Evolutionary conservation across 176 grass and related monocot species (phyloP).

Genomic region (Typha latifolia): DNA sequence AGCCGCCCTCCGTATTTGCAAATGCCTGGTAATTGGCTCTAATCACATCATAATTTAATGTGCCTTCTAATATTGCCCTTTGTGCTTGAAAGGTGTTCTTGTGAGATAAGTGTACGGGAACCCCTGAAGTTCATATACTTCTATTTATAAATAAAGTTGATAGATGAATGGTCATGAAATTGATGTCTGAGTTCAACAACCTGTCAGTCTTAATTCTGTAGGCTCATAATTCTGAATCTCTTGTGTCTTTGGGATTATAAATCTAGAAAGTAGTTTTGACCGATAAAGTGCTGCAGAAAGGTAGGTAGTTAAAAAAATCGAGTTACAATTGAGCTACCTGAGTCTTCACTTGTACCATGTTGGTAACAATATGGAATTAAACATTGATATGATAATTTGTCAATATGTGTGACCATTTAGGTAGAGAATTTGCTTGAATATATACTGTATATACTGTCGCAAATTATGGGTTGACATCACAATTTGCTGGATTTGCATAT

Average conservation of each 20-base stretch:
- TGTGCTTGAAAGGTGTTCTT: not conserved
- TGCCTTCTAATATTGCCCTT: not conserved
- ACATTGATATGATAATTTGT: too few species aligned
- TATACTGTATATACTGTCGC: too few species aligned
- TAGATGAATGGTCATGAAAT: not conserved
- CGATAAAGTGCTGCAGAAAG: not conserved
- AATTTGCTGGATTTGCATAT: too few species aligned
- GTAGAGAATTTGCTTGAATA: too few species aligned
- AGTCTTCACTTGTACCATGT: not conserved
- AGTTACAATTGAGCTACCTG: not conserved
- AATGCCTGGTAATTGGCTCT: conserved; percentile 39
- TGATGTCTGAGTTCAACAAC: not conserved
- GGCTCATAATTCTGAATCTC: not conserved
- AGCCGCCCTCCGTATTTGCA: conserved; percentile 46
- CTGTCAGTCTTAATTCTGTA: too few species aligned
- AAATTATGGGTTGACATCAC: too few species aligned
- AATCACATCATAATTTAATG: not conserved
- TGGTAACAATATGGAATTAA: too few species aligned
- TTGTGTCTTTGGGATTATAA: not conserved
- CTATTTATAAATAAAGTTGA: not conserved
- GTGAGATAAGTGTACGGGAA: not conserved
- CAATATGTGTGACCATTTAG: too few species aligned
- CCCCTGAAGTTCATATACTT: not conserved
- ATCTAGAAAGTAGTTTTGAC: not conserved
- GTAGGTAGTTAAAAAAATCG: not conserved